A percentile compares a stretch with the other conserved stretches of the same genome.
phyloP scores from a whole-genome alignment of 1,139 yeast genomes.

The Yamadazyma trypodendri region DNA sequence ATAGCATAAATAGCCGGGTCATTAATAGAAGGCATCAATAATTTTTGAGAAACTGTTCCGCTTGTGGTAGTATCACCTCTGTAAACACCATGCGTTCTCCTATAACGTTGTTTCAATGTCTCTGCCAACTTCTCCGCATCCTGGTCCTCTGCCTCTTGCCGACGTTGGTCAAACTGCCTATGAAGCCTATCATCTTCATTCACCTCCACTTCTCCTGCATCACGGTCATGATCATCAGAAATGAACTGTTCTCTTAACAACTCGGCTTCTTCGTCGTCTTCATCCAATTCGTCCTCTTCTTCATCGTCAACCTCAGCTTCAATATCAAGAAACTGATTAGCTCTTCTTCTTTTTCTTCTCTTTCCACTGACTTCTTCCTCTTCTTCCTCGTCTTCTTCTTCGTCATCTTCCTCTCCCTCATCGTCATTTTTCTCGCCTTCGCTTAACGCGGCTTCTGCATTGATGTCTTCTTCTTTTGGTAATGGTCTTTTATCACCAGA shows the following conservation, averaged over 20 bases:
- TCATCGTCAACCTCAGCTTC: constrained; percentile 99
- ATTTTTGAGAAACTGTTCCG: constrained; percentile 84
- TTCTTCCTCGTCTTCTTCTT: constrained; percentile 53
- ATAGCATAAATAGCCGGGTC: constrained; percentile 97
- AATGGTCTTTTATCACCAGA: constrained; percentile 13
- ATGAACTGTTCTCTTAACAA: constrained; percentile 79
- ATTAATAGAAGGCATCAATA: constrained; percentile 90
- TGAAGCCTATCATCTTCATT: constrained; percentile 69
- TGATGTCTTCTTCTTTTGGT: constrained; percentile 8
- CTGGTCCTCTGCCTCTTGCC: constrained; percentile 88
- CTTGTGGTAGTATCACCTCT: constrained; percentile 80
- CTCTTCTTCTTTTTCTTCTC: constrained; percentile 65
- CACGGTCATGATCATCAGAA: constrained; percentile 63
- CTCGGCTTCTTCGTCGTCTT: constrained; percentile 89
- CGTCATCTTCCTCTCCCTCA: constrained; percentile 64
- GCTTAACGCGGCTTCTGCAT: constrained; percentile 10
- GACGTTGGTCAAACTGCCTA: constrained; percentile 85
- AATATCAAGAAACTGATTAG: constrained; percentile 93
- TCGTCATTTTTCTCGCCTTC: constrained; percentile 34
- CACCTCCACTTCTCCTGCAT: constrained; percentile 43
- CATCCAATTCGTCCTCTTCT: constrained; percentile 88
- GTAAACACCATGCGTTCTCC: constrained; percentile 81
- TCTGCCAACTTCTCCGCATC: constrained; percentile 95
- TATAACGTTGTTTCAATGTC: constrained; percentile 87
- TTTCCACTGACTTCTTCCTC: constrained; percentile 43